Evolutionary conservation across 2,329 filamentous ascomycete species (phyloP), one percentile per base, ranked within the genome.

Genomic region (Leptographium lundbergii): DNA sequence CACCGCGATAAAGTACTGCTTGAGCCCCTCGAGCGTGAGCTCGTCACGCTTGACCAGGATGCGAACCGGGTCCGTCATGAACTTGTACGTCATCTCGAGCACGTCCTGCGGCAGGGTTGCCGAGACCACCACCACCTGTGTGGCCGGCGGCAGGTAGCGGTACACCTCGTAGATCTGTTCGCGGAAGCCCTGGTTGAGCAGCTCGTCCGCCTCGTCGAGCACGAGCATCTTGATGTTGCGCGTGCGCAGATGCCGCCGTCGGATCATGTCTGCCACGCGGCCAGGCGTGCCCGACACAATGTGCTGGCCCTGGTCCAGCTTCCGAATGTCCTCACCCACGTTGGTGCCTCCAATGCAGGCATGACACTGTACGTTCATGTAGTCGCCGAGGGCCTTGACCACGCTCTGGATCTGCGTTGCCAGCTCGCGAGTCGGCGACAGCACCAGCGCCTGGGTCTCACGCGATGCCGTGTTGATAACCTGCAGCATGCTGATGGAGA

Each of bases 111-210:
- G 94, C 39, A 99, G 85, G 4, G 94, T 99, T 64, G 94, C 94
- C 58, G 90, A 96, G 66, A 99, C 90, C 32, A 99, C 90, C 3
- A 97, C 94, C n/a, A 97, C 94, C 74, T 99, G 94, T 1, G 94
- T 99, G 6, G 92, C 91, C 29, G 91, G 94, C 19, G 94, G 94
- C 0, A 99, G 86, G 69, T 96, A 95, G 69, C 91, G 89, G 78
- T 96, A 97, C 56, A 99, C 91, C 66, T 97, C 92, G 82, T 97
- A 97, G 72, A 99, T 99, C 71, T 97, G 94, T 77, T 99, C 94
- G 64, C 91, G 84, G 80, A 97, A 99, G 56, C 94, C 94, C 66
- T 91, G 88, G 76, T 96, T 95, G 17, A 97, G 83, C 59, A 83
- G 72, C 68, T 84, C 81, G 62, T 84, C 81, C 59, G 81, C 81